Evolutionary conservation across 768 basidiomycete genomes (phyloP), one percentile per base, ranked within the genome.

Genomic region (Hericium coralloides): DNA sequence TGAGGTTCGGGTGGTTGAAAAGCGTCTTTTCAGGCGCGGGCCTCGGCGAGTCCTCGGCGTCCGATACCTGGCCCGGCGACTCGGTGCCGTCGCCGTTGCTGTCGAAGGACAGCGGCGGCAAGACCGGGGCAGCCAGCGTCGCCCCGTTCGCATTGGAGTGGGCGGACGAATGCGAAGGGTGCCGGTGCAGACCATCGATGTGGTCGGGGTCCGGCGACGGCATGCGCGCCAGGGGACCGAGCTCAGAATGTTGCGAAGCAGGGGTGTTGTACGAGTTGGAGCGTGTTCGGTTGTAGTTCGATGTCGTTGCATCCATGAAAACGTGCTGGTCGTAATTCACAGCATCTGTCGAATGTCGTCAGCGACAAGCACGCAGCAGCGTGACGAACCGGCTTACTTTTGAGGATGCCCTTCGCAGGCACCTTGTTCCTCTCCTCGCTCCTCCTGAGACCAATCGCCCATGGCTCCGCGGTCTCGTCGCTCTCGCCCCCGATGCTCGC

Each of bases 391-490:
- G 22, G 58, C 36, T 48, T 81, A 91, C 91, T 71, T 76, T 98
- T 99, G 60, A 99, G 72, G 57, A 99, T 98, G 20, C 95, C 92
- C 69, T 79, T 90, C 26, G 82, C 72, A 3, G 92, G 93, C 60
- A 73, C 65, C 63, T 80, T 74, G 39, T 77, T 72, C 70, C 81
- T 74, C 75, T 95, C 86, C 25, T 86, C 63, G 67, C 86, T 87
- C 64, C 88, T 72, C 63, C 92, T 81, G 58, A 92, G 65, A 60
- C 85, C 78, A 37, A 81, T 74, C 45, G 87, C 90, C 91, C 91
- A 93, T 20, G 87, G 83, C 64, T 89, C 86, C 57, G 81, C 79
- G 38, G 82, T 82, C 25, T 69, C 73, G 23, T 75, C 76, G 14
- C 79, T 82, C 31, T 83, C 79, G 10, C 74, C 74, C 26, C 78